phyloP scores from a whole-genome alignment of 2,329 filamentous ascomycete genomes.

The Aspergillus proliferans region DNA sequence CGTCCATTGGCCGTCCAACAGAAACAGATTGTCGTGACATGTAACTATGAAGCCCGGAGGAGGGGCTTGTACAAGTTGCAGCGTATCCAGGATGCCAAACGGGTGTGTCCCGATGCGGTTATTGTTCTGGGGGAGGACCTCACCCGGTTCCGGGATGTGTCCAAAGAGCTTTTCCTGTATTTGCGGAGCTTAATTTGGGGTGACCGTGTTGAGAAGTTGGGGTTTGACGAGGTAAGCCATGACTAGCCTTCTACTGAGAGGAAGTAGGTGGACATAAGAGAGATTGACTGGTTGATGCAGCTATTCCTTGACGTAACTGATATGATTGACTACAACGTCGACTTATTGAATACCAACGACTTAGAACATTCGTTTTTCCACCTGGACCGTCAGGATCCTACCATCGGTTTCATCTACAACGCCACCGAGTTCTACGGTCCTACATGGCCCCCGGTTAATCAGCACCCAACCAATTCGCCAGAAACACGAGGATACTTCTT shows the following conservation, averaged over 20 bases:
- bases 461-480: constrained; percentile 13
- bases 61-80: constrained; percentile 68
- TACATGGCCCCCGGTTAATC: constrained; percentile 44
- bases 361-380: constrained; percentile 71
- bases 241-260: constrained; percentile 2
- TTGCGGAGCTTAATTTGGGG: constrained; percentile 72
- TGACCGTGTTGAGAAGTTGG: constrained; percentile 68
- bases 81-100: constrained; percentile 73
- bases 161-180: constrained; percentile 71
- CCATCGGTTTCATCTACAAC: constrained; percentile 74
- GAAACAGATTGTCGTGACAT: constrained; percentile 87
- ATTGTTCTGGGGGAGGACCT: constrained; percentile 83
- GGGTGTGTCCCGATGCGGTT: constrained; percentile 73
- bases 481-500: constrained; percentile 1
- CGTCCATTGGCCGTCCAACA: constrained; percentile 80
- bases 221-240: constrained; percentile 74
- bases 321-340: constrained; percentile 74
- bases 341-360: constrained; percentile 61
- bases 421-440: constrained; percentile 61
- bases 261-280: background rate
- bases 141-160: constrained; percentile 75
- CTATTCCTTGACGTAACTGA: constrained; percentile 77
- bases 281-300: constrained; percentile 23
- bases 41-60: constrained; percentile 83
- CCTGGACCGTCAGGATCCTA: constrained; percentile 65